These are phyloP conservation scores for Chaetomiaceae sp. DNA, from an alignment of 2,329 filamentous ascomycete genomes.

Conservation along the genomic window DNA sequence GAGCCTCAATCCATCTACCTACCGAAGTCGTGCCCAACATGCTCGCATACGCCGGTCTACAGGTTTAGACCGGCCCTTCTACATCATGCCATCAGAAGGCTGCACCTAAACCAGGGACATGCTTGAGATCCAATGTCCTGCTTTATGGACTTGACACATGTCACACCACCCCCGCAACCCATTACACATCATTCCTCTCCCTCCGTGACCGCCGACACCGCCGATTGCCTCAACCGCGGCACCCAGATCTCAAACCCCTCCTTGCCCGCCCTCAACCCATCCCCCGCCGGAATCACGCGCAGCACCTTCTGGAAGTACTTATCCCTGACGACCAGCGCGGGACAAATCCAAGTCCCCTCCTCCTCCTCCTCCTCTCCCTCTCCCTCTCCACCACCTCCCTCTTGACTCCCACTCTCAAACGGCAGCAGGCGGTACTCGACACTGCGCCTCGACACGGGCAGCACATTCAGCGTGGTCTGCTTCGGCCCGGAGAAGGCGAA, in stretches of 20 bases:
- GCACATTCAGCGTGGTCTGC: conserved; percentile 68
- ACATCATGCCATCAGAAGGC: too few relatives aligned
- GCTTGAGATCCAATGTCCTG: too few relatives aligned
- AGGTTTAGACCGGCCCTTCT: neutral
- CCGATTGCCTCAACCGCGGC: conserved; percentile 32
- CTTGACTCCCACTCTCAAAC: conserved; percentile 38
- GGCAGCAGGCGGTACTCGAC: conserved; percentile 72
- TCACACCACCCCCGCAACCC: neutral
- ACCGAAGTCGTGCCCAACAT: too few relatives aligned
- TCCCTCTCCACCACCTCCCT: conserved; percentile 32
- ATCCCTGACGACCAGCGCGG: conserved; percentile 73
- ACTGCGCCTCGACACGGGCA: conserved; percentile 71
- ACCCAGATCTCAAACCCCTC: conserved; percentile 60
- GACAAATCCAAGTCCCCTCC: conserved; percentile 69
- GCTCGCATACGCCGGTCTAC: too few relatives aligned
- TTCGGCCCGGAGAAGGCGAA: conserved; percentile 93
- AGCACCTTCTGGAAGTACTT: conserved; percentile 91
- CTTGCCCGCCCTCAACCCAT: conserved; percentile 67
- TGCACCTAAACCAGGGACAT: too few relatives aligned
- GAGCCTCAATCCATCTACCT: too few relatives aligned
- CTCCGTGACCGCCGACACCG: neutral
- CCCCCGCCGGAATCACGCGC: conserved; percentile 66
- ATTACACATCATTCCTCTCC: neutral
- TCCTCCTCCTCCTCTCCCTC: neutral
- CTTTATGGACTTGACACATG: neutral